Base-by-base conservation (phyloP, 1,284 basidiomycete species). In the Heterobasidion irregulare region DNA sequence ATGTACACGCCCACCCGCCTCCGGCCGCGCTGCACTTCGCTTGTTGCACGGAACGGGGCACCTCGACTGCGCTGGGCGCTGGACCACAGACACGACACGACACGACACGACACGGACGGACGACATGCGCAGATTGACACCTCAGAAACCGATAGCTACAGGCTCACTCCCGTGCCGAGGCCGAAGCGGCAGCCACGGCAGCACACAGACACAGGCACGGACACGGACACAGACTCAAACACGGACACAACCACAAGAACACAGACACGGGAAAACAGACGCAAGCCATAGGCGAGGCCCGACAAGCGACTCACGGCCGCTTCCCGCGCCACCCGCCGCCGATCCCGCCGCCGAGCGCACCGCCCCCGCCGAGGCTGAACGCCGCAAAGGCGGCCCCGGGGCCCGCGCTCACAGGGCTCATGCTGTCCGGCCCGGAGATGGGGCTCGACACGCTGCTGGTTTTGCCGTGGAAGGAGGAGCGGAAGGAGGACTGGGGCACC, bases 401-500 rank as follows among this genome's bases (percentile, higher is more conserved):
- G 18, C 54, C 60, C n/a, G 57, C 54, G 26, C 56, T 51, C 2
- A 43, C 54, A 35, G 58, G 56, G 1, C 61, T 64, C 4, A 67
- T 65, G 52, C 64, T 63, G 51, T 68, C 68, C 26, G 70, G 55
- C 6, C 59, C 65, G 16, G 63, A 53, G 52, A 68, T 60, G 33
- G 70, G 66, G 62, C 65, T 67, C 57, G 59, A 61, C 57, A 59
- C 62, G 34, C 62, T 62, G 26, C 63, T 26, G 56, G 63, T 38
- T 57, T 70, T 70, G 52, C 54, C 61, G 34, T 72, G 69, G 71
- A 89, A 88, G 10, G 79, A 77, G 0, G 83, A 71, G 47, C 86
- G 77, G 70, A 79, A 88, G 0, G 81, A 79, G 1, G 84, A 80
- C 33, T 72, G 66, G 0, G 87, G 85, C 54, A 85, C 71, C 4